A percentile compares a stretch with the other conserved stretches of the same genome.
phyloP scores from a whole-genome alignment of 2,329 filamentous ascomycete genomes.

The Colletotrichum neosansevieriae region DNA sequence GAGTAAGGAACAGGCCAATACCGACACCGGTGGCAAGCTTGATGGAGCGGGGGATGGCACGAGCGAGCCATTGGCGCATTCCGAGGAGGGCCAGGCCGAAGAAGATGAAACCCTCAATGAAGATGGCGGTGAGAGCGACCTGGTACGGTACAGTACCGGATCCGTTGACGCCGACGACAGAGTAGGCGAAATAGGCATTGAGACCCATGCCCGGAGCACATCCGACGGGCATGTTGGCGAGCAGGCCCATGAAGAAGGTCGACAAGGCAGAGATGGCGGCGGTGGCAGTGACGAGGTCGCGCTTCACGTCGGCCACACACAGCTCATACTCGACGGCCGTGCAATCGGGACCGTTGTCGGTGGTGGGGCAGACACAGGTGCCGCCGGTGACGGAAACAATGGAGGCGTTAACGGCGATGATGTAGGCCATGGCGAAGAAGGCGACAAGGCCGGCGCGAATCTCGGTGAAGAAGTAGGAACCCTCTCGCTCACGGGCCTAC shows the following conservation, averaged over 20 bases:
- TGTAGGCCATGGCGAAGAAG: conserved; percentile 75
- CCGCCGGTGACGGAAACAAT: conserved; percentile 75
- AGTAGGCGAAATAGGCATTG: conserved; percentile 90
- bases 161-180: conserved; percentile 79
- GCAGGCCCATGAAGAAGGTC: conserved; percentile 85
- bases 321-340: conserved; percentile 69
- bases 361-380: conserved; percentile 77
- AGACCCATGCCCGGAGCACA: conserved; percentile 67
- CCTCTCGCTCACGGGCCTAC: conserved; percentile 77
- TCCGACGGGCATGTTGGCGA: conserved; percentile 75
- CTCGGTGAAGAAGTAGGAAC: conserved; percentile 85
- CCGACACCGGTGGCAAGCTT: conserved; percentile 89
- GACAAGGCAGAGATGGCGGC: conserved; percentile 84
- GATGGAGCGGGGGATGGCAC: conserved; percentile 84
- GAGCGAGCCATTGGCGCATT: conserved; percentile 88
- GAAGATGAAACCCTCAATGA: conserved; percentile 90
- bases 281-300: conserved; percentile 86
- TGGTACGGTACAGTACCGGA: conserved; percentile 78
- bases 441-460: conserved; percentile 85
- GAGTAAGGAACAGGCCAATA: conserved; percentile 84
- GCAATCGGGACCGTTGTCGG: conserved; percentile 65
- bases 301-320: conserved; percentile 74
- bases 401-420: conserved; percentile 65
- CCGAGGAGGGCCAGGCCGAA: conserved; percentile 83
- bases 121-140: conserved; percentile 86